Percentiles rank a stretch among this genome's conserved stretches.
Evolutionary conservation across 257 asterid genomes (phyloP).

Genomic region (Nicotiana tabacum): DNA sequence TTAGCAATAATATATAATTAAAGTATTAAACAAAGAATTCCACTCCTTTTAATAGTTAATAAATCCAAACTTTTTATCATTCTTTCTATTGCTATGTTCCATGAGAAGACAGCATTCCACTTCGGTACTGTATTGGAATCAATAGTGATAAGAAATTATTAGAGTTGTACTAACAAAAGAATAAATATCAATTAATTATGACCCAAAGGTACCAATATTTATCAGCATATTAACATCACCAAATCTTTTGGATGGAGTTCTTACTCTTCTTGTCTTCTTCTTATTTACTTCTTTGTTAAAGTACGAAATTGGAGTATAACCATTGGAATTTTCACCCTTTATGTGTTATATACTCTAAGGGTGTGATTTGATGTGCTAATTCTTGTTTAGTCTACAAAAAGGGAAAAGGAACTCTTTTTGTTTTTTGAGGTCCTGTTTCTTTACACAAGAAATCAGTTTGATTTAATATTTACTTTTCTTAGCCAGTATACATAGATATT

Average conservation of each 20-base stretch:
- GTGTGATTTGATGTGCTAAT: too few relatives aligned
- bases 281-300: not conserved
- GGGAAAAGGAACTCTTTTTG: too few relatives aligned
- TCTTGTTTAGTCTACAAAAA: too few relatives aligned
- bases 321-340: not conserved
- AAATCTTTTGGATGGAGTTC: slow-evolving; percentile 15
- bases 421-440: too few relatives aligned
- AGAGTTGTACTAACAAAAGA: not conserved
- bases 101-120: slow-evolving; percentile 10
- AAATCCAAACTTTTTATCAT: not conserved
- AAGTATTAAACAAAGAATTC: not conserved
- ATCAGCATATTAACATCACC: slow-evolving; percentile 14
- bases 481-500: too few relatives aligned
- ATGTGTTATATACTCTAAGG: too few relatives aligned
- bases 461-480: too few relatives aligned
- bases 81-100: not conserved
- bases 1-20: slow-evolving; percentile 6
- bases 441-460: too few relatives aligned
- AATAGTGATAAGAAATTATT: not conserved
- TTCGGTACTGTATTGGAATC: not conserved
- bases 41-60: not conserved
- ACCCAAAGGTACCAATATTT: slow-evolving; percentile 3
- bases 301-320: not conserved
- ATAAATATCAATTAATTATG: slow-evolving; percentile 1
- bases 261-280: not conserved